A percentile compares a stretch with the other conserved stretches of the same genome.
phyloP scores from a whole-genome alignment of 1,139 yeast species.

The Meyerozyma smithsonii region DNA sequence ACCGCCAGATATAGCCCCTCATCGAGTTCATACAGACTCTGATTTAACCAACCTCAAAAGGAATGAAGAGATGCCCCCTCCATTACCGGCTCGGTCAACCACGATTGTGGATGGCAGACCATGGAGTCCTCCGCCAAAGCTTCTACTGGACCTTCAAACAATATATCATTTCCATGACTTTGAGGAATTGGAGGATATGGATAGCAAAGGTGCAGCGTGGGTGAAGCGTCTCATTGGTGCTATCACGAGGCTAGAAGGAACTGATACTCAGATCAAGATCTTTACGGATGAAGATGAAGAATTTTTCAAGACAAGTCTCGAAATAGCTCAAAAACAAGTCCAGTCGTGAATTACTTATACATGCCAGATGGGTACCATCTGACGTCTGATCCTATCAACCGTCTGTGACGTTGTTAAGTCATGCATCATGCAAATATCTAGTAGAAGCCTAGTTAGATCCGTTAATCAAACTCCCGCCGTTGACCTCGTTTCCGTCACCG shows the following conservation, averaged over 20 bases:
- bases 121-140: constrained; percentile 5
- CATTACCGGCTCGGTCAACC: constrained; percentile 12
- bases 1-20: neutral
- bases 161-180: constrained; percentile 25
- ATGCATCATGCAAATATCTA: constrained; percentile 3
- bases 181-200: constrained; percentile 37
- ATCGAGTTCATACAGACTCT: neutral
- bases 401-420: neutral
- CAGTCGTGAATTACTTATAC: constrained; percentile 2
- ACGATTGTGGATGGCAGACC: constrained; percentile 15
- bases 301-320: constrained; percentile 20
- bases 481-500: constrained; percentile 42
- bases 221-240: constrained; percentile 37
- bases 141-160: constrained; percentile 13
- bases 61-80: constrained; percentile 7
- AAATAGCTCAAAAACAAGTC: constrained; percentile 2
- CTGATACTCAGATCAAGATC: constrained; percentile 30
- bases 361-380: neutral
- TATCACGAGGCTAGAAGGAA: constrained; percentile 33
- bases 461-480: neutral
- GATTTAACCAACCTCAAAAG: neutral
- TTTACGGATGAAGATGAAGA: constrained; percentile 35
- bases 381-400: neutral
- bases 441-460: neutral
- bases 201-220: constrained; percentile 48